Base-by-base conservation (phyloP, 306 rosid genomes). In the Citrullus colocynthis region DNA sequence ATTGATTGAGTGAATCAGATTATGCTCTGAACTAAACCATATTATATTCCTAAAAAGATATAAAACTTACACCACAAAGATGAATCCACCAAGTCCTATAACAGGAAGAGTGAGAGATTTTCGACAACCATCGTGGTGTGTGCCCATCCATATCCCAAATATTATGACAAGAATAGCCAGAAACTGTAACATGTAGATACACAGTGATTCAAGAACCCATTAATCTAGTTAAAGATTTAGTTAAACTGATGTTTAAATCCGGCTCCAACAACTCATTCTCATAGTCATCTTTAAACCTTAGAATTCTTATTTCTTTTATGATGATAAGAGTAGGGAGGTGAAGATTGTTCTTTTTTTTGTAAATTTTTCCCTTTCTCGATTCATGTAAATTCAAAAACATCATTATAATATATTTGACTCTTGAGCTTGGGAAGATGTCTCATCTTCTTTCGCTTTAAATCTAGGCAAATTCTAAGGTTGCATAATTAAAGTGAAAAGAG, bases 101-200 rank as follows among this genome's bases (percentile, higher is more conserved):
- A 95, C 88, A 24, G 97, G 98, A 63, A 92, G 15, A 54, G 97
- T 85, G 66, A 95, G 98, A 78, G 98, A 92, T 60, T 88, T 89
- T 79, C 97, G 79, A 85, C 97, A 95, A 64, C 88, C 84, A 56
- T 95, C 97, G 20, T 89, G 96, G 81, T 88, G 97, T 73, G 88
- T 80, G 82, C 92, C 91, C 96, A 95, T 90, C 97, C 97, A 95
- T 72, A 92, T 83, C 74, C 97, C 98, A 86, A 92, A 95, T 74
- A 86, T 82, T 79, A 92, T 83, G 17, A 95, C 97, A 60, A 70
- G 88, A 36, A 89, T 77, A 64, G 97, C 91, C 75, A 92, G 85
- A 79, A 95, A 84, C 98, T 95, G 90, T 84, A 78, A 73, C 74
- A 80, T 18, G 30, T 76, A 63, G 64, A 70, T 34, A 64, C 36